Conservation (phyloP, 2,329 filamentous ascomycete genomes). For the Colletotrichum lupini region DNA sequence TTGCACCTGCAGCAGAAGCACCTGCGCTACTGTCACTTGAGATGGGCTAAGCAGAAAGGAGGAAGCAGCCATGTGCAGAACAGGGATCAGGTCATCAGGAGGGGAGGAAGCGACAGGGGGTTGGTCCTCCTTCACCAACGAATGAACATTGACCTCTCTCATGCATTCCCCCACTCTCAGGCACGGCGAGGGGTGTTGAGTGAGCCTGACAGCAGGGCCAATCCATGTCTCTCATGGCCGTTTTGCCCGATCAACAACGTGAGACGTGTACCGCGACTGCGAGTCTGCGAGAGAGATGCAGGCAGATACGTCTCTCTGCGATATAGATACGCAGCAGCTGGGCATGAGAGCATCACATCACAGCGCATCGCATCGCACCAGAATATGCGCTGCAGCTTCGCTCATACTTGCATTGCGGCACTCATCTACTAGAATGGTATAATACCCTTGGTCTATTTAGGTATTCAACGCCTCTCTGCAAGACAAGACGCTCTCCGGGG, state of each 20-base stretch:
- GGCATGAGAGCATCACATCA: neutral
- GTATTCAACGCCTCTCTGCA: neutral
- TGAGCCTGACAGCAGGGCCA: neutral
- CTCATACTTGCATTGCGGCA: neutral
- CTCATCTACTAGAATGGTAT: neutral
- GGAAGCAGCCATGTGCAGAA: constrained; percentile 20
- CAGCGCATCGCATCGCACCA: neutral
- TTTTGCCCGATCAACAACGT: neutral
- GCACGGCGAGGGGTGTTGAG: neutral
- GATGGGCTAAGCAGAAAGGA: neutral
- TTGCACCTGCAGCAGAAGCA: neutral
- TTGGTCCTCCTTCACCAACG: neutral
- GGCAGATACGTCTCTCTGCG: neutral
- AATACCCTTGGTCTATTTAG: neutral
- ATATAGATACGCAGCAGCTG: neutral
- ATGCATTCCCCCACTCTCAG: neutral
- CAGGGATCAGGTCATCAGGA: constrained; percentile 15
- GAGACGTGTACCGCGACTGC: neutral
- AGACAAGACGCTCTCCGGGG: neutral
- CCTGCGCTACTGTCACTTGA: neutral
- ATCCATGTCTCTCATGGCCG: neutral
- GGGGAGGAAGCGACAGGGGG: neutral
- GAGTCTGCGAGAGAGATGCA: neutral
- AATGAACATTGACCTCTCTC: neutral
- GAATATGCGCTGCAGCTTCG: neutral